Conservation (phyloP, 805 yeast genomes). For the Yarrowia divulgata region DNA sequence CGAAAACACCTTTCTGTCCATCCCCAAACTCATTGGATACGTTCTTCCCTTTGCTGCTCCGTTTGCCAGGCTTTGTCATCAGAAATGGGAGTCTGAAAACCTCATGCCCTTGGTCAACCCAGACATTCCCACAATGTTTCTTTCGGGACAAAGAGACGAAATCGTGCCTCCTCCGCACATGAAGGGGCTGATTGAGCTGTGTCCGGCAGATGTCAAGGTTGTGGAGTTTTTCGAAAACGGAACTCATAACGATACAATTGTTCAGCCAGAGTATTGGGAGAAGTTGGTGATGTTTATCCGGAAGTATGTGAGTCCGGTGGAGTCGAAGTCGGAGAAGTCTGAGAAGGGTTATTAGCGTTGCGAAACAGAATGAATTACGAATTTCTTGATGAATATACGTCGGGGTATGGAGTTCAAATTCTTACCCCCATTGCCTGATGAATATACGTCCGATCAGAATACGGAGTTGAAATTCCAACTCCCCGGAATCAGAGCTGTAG, state of each 20-base stretch:
- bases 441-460: no score
- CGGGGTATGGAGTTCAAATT: no score
- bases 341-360: background rate
- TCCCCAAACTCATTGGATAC: constrained; percentile 66
- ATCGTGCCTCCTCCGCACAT: constrained; percentile 90
- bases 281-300: constrained; percentile 59
- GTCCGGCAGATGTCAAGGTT: constrained; percentile 60
- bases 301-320: background rate
- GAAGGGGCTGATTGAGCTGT: constrained; percentile 61
- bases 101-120: constrained; percentile 60
- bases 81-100: constrained; percentile 81
- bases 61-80: constrained; percentile 69
- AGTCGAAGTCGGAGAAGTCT: background rate
- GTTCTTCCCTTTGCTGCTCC: constrained; percentile 71
- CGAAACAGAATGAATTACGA: no score
- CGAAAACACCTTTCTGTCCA: constrained; percentile 85
- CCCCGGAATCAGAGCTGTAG: no score
- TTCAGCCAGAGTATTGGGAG: constrained; percentile 81
- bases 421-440: no score
- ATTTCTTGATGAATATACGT: no score
- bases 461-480: no score
- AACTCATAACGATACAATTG: constrained; percentile 83
- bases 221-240: constrained; percentile 65
- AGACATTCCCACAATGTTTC: constrained; percentile 68
- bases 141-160: constrained; percentile 82